These are phyloP conservation scores for Calocera viscosa DNA, from an alignment of 768 basidiomycete genomes.

Conservation along the genomic window DNA sequence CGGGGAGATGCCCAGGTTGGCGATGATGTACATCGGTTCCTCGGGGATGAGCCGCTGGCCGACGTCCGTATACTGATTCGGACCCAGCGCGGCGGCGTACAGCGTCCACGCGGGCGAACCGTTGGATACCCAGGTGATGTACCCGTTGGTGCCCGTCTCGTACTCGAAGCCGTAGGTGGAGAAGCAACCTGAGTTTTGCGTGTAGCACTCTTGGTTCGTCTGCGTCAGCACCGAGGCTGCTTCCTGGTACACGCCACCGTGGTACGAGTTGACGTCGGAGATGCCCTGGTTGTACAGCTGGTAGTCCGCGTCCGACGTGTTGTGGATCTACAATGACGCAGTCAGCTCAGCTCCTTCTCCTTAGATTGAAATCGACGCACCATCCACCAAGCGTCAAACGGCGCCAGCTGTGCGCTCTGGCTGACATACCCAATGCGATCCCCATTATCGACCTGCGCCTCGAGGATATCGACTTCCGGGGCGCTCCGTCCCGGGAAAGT, in stretches of 20 bases:
- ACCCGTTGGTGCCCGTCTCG: constrained; percentile 62
- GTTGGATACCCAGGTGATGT: constrained; percentile 71
- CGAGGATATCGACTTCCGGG: constrained; percentile 88
- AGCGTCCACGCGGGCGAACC: constrained; percentile 60
- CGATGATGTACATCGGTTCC: constrained; percentile 85
- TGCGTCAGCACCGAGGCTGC: constrained; percentile 53
- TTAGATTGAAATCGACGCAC: not conserved
- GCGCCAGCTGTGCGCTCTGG: constrained; percentile 69
- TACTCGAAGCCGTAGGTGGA: constrained; percentile 65
- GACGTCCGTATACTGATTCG: constrained; percentile 48
- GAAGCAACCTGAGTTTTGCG: constrained; percentile 34
- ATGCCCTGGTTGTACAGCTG: constrained; percentile 39
- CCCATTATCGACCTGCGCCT: constrained; percentile 55
- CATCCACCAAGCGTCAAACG: constrained; percentile 43
- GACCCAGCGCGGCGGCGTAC: constrained; percentile 49
- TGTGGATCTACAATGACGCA: constrained; percentile 45
- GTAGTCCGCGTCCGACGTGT: constrained; percentile 33
- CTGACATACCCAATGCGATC: constrained; percentile 52
- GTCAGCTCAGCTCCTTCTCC: not conserved
- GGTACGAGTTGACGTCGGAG: constrained; percentile 53
- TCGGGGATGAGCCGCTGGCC: constrained; percentile 60
- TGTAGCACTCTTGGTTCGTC: constrained; percentile 45
- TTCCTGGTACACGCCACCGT: constrained; percentile 61
- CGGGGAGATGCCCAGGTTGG: constrained; percentile 40
- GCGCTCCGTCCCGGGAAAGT: constrained; percentile 45